Conservation (phyloP, 306 rosid species). For the Oemleria cerasiformis region DNA sequence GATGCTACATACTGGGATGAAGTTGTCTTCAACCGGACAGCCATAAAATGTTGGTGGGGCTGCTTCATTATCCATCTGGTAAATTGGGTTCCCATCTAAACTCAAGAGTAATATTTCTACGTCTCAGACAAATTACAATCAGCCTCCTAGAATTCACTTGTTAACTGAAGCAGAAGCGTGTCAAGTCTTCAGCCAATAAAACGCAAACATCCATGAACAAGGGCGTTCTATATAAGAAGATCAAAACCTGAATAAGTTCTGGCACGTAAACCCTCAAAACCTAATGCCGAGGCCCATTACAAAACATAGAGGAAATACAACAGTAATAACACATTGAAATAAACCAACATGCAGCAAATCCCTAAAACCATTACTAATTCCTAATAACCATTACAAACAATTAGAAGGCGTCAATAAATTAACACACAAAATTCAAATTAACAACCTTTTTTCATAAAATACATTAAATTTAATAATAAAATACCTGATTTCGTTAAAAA, state of each 20-base stretch:
- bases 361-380: neutral
- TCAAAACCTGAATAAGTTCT: slow-evolving; percentile 16
- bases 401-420: neutral
- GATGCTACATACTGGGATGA: slow-evolving; percentile 67
- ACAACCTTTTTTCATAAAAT: neutral
- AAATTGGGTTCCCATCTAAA: slow-evolving; percentile 32
- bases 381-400: neutral
- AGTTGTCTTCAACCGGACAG: slow-evolving; percentile 55
- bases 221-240: slow-evolving; percentile 16
- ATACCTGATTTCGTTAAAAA: slow-evolving; percentile 21
- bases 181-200: slow-evolving; percentile 12
- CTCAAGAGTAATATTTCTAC: neutral
- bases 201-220: slow-evolving; percentile 10
- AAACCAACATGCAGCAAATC: neutral
- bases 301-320: neutral
- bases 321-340: neutral
- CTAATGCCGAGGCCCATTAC: slow-evolving; percentile 2
- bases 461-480: neutral
- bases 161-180: slow-evolving; percentile 9
- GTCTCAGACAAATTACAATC: slow-evolving; percentile 5
- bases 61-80: slow-evolving; percentile 35
- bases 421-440: neutral
- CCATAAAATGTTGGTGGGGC: slow-evolving; percentile 17
- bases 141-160: neutral
- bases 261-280: slow-evolving; percentile 5